These are phyloP conservation scores for Mycosarcoma maydis DNA, from an alignment of 1,284 basidiomycete species.

Conservation along the genomic window DNA sequence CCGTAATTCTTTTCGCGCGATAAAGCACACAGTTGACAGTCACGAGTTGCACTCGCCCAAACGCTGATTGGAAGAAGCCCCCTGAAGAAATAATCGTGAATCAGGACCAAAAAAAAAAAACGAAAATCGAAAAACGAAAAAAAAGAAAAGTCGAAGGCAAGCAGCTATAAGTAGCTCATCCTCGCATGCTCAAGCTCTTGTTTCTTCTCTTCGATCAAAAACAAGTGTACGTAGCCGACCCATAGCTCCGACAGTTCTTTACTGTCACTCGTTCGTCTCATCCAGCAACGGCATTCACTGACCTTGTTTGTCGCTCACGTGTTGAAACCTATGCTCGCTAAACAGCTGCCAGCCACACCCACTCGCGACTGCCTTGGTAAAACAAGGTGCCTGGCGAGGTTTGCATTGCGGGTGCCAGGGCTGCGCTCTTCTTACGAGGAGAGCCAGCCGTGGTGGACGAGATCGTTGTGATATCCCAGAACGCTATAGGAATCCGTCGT, in stretches of 20 bases:
- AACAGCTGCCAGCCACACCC: constrained; percentile 62
- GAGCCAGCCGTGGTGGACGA: constrained; percentile 49
- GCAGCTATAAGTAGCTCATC: constrained; percentile 25
- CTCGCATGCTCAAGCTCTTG: constrained; percentile 7
- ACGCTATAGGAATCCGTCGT: constrained; percentile 54
- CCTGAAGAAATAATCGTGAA: no score
- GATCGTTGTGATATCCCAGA: constrained; percentile 52
- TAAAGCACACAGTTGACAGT: background rate
- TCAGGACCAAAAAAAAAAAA: no score
- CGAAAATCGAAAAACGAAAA: background rate
- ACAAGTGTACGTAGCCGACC: constrained; percentile 56
- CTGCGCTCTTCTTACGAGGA: constrained; percentile 5
- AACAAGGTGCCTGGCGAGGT: constrained; percentile 41
- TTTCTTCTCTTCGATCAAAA: constrained; percentile 58
- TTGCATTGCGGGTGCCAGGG: constrained; percentile 50
- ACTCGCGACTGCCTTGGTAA: constrained; percentile 48
- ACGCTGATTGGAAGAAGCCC: constrained; percentile 15
- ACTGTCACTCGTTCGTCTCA: no score
- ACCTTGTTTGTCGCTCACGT: background rate
- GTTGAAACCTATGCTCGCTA: background rate
- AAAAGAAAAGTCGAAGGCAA: no score
- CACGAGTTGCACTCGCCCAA: no score
- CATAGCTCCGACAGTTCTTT: background rate
- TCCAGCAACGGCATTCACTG: background rate
- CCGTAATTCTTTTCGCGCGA: constrained; percentile 22